A percentile compares a stretch with the other conserved stretches of the same genome.
Conservation (phyloP, 2,329 filamentous ascomycete species). For the Beauveria medogensis region DNA sequence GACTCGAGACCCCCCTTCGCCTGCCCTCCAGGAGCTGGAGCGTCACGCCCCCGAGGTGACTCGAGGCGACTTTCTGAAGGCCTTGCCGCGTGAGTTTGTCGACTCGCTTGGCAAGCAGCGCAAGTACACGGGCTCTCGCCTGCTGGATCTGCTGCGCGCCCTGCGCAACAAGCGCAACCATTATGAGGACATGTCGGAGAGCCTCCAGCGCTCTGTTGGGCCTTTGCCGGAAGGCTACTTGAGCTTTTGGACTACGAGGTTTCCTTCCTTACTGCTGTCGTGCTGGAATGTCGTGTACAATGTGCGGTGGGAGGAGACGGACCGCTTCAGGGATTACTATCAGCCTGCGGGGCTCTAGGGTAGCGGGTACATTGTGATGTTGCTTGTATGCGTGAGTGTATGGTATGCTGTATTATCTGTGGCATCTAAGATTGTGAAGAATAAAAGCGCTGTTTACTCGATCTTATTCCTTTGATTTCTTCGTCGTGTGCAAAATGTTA, state of each 20-base stretch:
- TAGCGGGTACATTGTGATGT: not conserved
- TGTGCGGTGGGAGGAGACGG: conserved; percentile 52
- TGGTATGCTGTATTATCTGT: no score
- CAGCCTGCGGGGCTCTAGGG: conserved; percentile 29
- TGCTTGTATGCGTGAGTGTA: no score
- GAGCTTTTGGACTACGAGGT: conserved; percentile 71
- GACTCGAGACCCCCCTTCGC: conserved; percentile 70
- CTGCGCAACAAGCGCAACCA: conserved; percentile 95
- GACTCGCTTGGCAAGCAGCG: conserved; percentile 88
- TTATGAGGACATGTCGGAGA: conserved; percentile 89
- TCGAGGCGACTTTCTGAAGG: conserved; percentile 67
- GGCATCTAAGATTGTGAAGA: no score
- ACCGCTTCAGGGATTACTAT: conserved; percentile 68
- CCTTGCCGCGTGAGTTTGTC: conserved; percentile 72
- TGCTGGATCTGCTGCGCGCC: conserved; percentile 82
- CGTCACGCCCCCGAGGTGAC: conserved; percentile 43
- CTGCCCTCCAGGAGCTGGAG: conserved; percentile 54
- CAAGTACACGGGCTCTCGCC: conserved; percentile 78
- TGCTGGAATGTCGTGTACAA: conserved; percentile 70
- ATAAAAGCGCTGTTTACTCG: no score
- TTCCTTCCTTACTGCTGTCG: conserved; percentile 68
- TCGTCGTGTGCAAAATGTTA: no score
- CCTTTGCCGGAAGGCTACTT: conserved; percentile 73
- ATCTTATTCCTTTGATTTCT: no score
- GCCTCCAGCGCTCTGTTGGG: conserved; percentile 63